Evolutionary conservation across 495 filamentous ascomycete species (phyloP).

Genomic region (Aspergillus homomorphus): DNA sequence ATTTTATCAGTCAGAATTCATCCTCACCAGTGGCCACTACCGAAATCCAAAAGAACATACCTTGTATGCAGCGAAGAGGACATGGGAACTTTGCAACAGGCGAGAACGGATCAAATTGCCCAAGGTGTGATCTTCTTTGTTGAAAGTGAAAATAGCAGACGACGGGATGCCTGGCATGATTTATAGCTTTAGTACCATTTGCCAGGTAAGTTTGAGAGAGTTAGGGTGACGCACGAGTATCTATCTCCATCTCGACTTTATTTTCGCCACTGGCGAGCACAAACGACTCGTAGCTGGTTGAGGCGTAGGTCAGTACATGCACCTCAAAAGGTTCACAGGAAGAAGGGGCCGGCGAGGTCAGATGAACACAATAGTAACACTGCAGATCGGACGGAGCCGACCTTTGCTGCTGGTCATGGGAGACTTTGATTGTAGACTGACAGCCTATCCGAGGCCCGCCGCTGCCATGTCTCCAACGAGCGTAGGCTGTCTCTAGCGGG

Average conservation of each 20-base stretch:
- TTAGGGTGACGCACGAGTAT: constrained; percentile 66
- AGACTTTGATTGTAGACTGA: constrained; percentile 24
- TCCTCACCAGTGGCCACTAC: neutral
- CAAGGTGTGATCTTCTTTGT: constrained; percentile 96
- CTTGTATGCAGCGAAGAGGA: constrained; percentile 86
- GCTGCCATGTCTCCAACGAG: constrained; percentile 14
- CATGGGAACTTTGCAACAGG: constrained; percentile 73
- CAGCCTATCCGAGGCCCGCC: constrained; percentile 14
- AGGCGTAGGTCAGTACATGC: constrained; percentile 16
- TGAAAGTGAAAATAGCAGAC: constrained; percentile 83
- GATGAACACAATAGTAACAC: constrained; percentile 3
- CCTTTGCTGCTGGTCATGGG: constrained; percentile 25
- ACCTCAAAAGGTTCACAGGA: neutral
- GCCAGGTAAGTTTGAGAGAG: neutral
- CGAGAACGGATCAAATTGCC: constrained; percentile 82
- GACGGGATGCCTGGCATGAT: constrained; percentile 65
- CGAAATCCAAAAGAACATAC: constrained; percentile 39
- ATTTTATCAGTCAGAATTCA: constrained; percentile 12
- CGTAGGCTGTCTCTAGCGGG: constrained; percentile 19
- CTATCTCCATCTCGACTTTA: constrained; percentile 80
- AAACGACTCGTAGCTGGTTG: constrained; percentile 82
- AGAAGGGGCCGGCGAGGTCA: neutral
- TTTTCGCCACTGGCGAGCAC: constrained; percentile 81
- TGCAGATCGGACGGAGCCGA: constrained; percentile 16
- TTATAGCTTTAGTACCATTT: constrained; percentile 10